Base-by-base conservation (phyloP, 2,329 filamentous ascomycete genomes). In the Dendrostoma leiphaemia region DNA sequence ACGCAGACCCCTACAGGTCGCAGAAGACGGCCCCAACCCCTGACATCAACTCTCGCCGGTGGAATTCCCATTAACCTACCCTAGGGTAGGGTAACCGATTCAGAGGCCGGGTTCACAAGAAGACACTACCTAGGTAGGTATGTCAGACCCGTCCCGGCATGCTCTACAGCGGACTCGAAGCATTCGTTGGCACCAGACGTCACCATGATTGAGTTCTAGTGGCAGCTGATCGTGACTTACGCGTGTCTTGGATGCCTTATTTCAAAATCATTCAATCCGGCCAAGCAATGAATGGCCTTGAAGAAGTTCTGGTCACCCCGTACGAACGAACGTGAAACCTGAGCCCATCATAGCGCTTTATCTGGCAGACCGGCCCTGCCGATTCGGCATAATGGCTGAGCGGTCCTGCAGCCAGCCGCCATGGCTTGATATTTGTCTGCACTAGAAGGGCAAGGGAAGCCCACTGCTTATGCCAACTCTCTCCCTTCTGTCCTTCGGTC, bases 221-320 rank as follows among this genome's bases (percentile, higher is more conserved):
- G 26, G 19, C 21, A 54, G n/a, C 40, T 43, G 23, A 13, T 3
- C 29, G 29, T 24, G 29, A 12, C 21, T n/a, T 41, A 24, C 10
- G 46, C 12, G 26, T 51, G 32, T 51, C 26, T 51, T 41, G 41
- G 52, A 35, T 38, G 48, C 26, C 47, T 44, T 37, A 6, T 45
- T 29, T n/a, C 31, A 19, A n/a, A n/a, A n/a, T n/a, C n/a, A n/a
- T n/a, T n/a, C n/a, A n/a, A n/a, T n/a, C n/a, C n/a, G n/a, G n/a
- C 17, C 2, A 26, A 41, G 1, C 38, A 17, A 26, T 26, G 23
- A 17, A 17, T 48, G 40, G 28, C 15, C 21, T 24, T 24, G 23
- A 17, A 34, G 21, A 31, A 4, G 10, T 34, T 7, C 10, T 37
- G 24, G 26, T 17, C 15, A 17, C 10, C 15, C 28, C 8, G 41